A percentile compares a stretch with the other conserved stretches of the same genome.
Evolutionary conservation across 129 eudicot genomes (phyloP).

Genomic region (Flaveria trinervia): DNA sequence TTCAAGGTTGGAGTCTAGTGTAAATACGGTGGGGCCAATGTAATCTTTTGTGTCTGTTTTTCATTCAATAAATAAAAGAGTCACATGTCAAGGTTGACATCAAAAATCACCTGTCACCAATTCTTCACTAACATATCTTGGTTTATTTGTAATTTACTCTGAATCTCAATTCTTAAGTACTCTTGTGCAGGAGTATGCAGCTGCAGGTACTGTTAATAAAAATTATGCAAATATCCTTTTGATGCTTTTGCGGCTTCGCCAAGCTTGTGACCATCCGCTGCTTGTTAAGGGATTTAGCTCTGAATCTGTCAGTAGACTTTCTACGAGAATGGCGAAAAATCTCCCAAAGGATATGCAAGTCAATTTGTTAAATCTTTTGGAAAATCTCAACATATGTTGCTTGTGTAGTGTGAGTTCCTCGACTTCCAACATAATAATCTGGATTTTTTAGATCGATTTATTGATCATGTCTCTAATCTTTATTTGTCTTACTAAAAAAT

Average conservation of each 20-base stretch:
- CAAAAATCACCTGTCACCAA: too few relatives aligned
- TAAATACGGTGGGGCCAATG: too few relatives aligned
- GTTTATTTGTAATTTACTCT: constrained; percentile 1
- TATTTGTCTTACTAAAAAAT: background rate
- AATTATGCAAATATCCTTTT: constrained; percentile 88
- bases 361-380: constrained; percentile 57
- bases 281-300: constrained; percentile 78
- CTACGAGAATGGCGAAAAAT: constrained; percentile 55
- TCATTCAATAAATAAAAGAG: too few relatives aligned
- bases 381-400: constrained; percentile 60
- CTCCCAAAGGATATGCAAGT: constrained; percentile 59
- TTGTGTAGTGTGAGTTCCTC: constrained; percentile 62
- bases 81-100: too few relatives aligned
- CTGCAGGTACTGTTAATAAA: constrained; percentile 87
- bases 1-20: too few relatives aligned
- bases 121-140: background rate
- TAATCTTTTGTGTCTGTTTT: too few relatives aligned
- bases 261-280: constrained; percentile 93
- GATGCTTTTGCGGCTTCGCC: constrained; percentile 98
- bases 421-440: constrained; percentile 1
- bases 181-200: constrained; percentile 82
- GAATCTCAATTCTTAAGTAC: background rate
- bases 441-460: background rate
- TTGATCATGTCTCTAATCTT: background rate
- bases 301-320: constrained; percentile 57